A percentile compares a stretch with the other conserved stretches of the same genome.
Conservation (phyloP, 768 basidiomycete species). For the Kwoniella sp. region DNA sequence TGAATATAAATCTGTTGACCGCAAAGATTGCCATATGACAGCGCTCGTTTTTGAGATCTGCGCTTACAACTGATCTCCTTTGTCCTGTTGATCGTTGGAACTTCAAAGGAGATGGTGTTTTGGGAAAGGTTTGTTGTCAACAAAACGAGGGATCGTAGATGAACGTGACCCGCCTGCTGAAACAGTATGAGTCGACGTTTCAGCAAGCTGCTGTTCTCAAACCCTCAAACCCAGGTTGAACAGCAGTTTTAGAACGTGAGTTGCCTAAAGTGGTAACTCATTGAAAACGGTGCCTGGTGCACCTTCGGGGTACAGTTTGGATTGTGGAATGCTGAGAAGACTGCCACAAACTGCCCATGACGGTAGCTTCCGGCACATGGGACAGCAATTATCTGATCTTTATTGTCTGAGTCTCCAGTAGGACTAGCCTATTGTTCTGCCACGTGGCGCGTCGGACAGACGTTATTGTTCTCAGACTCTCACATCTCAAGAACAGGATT, state of each 20-base stretch:
- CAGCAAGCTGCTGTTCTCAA: background rate
- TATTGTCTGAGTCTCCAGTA: conserved; percentile 3
- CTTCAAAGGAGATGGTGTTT: conserved; percentile 7
- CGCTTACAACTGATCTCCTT: too few species aligned
- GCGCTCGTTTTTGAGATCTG: too few species aligned
- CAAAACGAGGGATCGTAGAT: background rate
- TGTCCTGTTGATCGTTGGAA: background rate
- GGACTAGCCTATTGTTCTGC: too few species aligned
- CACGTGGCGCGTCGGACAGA: too few species aligned
- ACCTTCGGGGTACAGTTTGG: conserved; percentile 1
- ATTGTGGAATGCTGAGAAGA: background rate
- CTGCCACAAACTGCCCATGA: background rate
- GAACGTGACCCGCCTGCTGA: background rate
- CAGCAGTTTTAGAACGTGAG: background rate
- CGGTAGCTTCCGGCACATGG: too few species aligned
- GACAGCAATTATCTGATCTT: background rate
- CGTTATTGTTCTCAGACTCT: background rate
- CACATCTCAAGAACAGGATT: too few species aligned
- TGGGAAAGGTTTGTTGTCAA: too few species aligned
- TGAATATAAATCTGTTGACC: too few species aligned
- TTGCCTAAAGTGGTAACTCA: background rate
- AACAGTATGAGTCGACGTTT: background rate
- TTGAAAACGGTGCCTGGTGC: background rate
- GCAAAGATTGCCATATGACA: too few species aligned
- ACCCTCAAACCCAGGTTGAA: background rate